Conservation (phyloP, 257 asterid genomes). For the Forsythia viridissima region DNA sequence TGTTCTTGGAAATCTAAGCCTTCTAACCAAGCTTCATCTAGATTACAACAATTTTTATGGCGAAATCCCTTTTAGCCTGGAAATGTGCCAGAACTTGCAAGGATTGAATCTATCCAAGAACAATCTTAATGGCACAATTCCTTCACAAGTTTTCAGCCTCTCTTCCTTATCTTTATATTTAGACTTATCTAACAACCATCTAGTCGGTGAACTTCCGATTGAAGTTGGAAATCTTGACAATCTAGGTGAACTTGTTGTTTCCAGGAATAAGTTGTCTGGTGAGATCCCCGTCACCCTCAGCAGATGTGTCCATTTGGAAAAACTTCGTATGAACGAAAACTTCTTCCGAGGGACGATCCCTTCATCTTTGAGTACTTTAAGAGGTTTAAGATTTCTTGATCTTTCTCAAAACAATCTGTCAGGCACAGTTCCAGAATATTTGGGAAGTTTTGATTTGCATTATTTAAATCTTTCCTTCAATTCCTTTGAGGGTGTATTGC, state of each 20-base stretch:
- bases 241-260: slow-evolving; percentile 26
- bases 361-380: background rate
- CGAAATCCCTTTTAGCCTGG: slow-evolving; percentile 20
- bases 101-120: slow-evolving; percentile 22
- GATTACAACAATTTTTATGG: slow-evolving; percentile 11
- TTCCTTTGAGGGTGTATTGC: slow-evolving; percentile 23
- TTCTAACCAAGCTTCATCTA: slow-evolving; percentile 11
- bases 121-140: slow-evolving; percentile 20
- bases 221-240: slow-evolving; percentile 31
- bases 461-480: slow-evolving; percentile 25
- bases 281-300: slow-evolving; percentile 26
- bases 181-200: slow-evolving; percentile 18
- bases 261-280: slow-evolving; percentile 32
- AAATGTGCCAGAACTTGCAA: slow-evolving; percentile 15
- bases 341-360: slow-evolving; percentile 1
- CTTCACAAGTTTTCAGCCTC: slow-evolving; percentile 13
- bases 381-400: slow-evolving; percentile 15
- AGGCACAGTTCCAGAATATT: slow-evolving; percentile 35
- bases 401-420: slow-evolving; percentile 40
- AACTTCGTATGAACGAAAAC: slow-evolving; percentile 14
- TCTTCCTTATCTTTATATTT: slow-evolving; percentile 18
- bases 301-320: slow-evolving; percentile 18
- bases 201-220: slow-evolving; percentile 23
- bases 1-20: slow-evolving; percentile 11
- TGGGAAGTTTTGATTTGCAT: slow-evolving; percentile 20